Base-by-base conservation (phyloP, 2,329 filamentous ascomycete species). In the Cladosporium cucumerinum region DNA sequence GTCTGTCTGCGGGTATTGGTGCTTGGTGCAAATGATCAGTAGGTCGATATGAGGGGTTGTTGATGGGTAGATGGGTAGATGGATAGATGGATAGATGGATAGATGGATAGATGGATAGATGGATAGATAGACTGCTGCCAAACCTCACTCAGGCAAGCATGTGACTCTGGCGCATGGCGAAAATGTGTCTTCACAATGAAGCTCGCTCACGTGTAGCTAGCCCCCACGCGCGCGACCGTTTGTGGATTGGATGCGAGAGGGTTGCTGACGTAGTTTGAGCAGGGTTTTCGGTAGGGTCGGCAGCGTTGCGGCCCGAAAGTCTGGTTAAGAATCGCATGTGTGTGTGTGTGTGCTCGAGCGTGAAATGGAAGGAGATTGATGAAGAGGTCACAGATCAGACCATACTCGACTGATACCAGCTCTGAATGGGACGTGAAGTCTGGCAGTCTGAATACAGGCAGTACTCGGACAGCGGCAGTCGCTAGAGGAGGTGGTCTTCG, bases 201-300 rank as follows among this genome's bases (percentile, higher is more conserved):
- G 59, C 48, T 57, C 54, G 59, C 48, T 57, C 54, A 54, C 54
- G 60, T 46, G 39, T 18, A 55, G 60, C 60, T n/a, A n/a, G n/a
- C n/a, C n/a, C 60, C 60, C 60, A 62, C 60, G 49, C 60, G 60
- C 60, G 49, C 60, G 60, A 62, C 60, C 58, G 60, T 62, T 62
- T 55, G 49, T 55, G 60, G 60, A 55, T 23, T 39, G 25, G 49
- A 43, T 46, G 39, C 39, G 39, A 46, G 39, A 46, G n/a, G n/a
- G 36, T 46, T 18, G n/a, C 39, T 46, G 39, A 46, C 39, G 39
- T 46, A 46, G 2, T 11, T 46, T 46, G 39, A n/a, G 39, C 26
- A 54, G 51, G 51, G 51, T 12, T 54, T 8, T 28, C 51, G 51
- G 57, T 14, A 48, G 26, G 39, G 25, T 8, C 57, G 36, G 57